These are phyloP conservation scores for Acanthamoeba triangularis DNA, from an alignment of 208 protist genomes.

Conservation along the genomic window DNA sequence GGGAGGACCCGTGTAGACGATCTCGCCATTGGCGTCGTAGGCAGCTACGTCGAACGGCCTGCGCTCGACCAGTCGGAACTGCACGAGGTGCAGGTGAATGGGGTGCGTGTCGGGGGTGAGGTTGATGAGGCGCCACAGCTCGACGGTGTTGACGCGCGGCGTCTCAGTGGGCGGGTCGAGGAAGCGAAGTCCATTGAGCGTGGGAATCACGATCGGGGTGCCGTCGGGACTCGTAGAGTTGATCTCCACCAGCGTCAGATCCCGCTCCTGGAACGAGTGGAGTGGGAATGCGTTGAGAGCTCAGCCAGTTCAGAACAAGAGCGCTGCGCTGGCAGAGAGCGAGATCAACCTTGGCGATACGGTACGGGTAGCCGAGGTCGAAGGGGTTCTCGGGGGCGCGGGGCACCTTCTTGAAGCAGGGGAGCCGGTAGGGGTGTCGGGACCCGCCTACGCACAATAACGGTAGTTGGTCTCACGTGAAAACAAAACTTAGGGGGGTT, in stretches of 20 bases:
- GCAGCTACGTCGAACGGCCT: background rate
- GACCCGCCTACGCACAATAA: too few species aligned
- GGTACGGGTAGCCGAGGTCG: too few species aligned
- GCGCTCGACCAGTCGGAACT: constrained; percentile 38
- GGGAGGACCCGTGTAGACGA: background rate
- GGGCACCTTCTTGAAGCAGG: too few species aligned
- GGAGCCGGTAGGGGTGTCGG: too few species aligned
- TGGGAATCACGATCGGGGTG: background rate
- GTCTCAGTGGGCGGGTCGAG: background rate
- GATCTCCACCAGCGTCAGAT: background rate
- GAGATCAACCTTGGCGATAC: too few species aligned
- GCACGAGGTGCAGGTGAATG: constrained; percentile 42
- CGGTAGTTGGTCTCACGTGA: too few species aligned
- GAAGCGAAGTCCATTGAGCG: background rate
- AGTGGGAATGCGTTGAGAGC: too few species aligned
- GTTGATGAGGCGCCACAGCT: constrained; percentile 65
- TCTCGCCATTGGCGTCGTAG: background rate
- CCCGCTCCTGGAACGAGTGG: too few species aligned
- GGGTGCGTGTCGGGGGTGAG: constrained; percentile 14
- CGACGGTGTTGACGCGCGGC: background rate
- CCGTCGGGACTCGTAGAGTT: background rate
- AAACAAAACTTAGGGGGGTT: too few species aligned
- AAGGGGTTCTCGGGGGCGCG: too few species aligned
- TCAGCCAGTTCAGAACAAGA: too few species aligned
- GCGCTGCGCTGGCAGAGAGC: too few species aligned